These are phyloP conservation scores for Vanderwaltozyma tropicalis DNA, from an alignment of 805 yeast genomes.

Conservation along the genomic window DNA sequence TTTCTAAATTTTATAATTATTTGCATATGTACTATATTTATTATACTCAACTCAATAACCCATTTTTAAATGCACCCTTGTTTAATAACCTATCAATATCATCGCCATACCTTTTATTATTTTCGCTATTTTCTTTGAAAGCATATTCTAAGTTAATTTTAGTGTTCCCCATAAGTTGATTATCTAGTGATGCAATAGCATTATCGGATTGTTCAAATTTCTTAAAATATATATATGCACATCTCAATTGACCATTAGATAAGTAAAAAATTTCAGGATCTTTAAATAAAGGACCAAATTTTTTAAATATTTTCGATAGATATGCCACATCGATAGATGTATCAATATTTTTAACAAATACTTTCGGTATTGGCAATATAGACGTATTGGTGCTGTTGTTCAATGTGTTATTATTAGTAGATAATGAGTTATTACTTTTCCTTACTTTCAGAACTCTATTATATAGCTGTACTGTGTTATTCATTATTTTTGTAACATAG, in stretches of 20 bases:
- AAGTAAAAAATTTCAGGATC: conserved; percentile 37
- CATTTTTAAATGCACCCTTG: conserved; percentile 43
- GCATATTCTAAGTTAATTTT: conserved; percentile 60
- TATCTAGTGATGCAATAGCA: conserved; percentile 61
- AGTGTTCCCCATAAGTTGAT: conserved; percentile 57
- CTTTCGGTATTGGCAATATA: conserved; percentile 45
- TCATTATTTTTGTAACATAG: conserved; percentile 51
- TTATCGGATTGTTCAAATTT: conserved; percentile 59
- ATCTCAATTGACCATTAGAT: conserved; percentile 41
- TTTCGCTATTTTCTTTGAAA: conserved; percentile 45
- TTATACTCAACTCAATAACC: conserved; percentile 13
- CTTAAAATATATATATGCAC: conserved; percentile 56
- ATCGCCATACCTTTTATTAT: conserved; percentile 60
- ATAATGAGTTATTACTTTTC: conserved; percentile 23
- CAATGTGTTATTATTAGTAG: conserved; percentile 7
- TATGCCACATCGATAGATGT: conserved; percentile 52
- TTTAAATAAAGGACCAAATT: conserved; percentile 53
- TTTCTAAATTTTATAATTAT: no score
- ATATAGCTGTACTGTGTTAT: conserved; percentile 44
- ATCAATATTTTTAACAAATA: conserved; percentile 61
- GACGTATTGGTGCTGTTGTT: conserved; percentile 10
- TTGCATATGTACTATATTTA: no score
- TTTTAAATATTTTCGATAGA: conserved; percentile 40
- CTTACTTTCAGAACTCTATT: conserved; percentile 53
- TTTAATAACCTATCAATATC: conserved; percentile 65